A percentile compares a stretch with the other conserved stretches of the same genome.
These are phyloP conservation scores for Tetracladium marchalianum DNA, from an alignment of 495 filamentous ascomycete genomes.

Conservation along the genomic window DNA sequence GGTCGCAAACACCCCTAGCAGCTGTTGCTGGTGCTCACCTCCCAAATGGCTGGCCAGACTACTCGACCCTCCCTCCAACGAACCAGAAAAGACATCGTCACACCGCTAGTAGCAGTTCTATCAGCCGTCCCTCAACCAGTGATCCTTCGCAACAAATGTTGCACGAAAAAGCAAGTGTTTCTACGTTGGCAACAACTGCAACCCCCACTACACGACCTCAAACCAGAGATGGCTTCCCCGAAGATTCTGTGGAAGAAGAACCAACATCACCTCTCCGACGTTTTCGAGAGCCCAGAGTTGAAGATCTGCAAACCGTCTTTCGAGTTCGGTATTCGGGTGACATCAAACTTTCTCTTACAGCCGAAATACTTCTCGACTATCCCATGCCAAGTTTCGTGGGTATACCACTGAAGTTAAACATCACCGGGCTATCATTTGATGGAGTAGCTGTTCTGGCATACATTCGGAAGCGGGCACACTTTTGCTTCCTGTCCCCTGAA, in stretches of 20 bases:
- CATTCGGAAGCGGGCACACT: constrained; percentile 73
- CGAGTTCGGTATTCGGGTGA: constrained; percentile 82
- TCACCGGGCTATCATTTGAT: constrained; percentile 90
- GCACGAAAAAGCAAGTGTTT: constrained; percentile 42
- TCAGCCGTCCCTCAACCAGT: constrained; percentile 17
- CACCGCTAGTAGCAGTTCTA: constrained; percentile 17
- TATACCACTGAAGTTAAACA: constrained; percentile 81
- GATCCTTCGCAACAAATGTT: constrained; percentile 20
- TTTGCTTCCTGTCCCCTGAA: constrained; percentile 85
- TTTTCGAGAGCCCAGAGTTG: constrained; percentile 36
- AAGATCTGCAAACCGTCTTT: constrained; percentile 82
- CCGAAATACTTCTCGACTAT: constrained; percentile 92
- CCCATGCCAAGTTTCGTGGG: constrained; percentile 95
- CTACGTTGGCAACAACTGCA: constrained; percentile 37
- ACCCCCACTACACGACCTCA: constrained; percentile 33
- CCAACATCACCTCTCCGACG: constrained; percentile 26
- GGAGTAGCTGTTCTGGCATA: constrained; percentile 86
- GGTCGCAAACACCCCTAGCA: constrained; percentile 76
- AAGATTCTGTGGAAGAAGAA: constrained; percentile 22
- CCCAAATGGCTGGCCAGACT: constrained; percentile 40
- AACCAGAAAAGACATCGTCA: constrained; percentile 11
- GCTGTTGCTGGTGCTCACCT: constrained; percentile 67
- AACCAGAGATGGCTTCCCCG: constrained; percentile 28
- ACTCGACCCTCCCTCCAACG: constrained; percentile 7
- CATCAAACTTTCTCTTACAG: constrained; percentile 75